These are phyloP conservation scores for Eucalyptus regnans DNA, from an alignment of 345 rosid species.

Conservation along the genomic window DNA sequence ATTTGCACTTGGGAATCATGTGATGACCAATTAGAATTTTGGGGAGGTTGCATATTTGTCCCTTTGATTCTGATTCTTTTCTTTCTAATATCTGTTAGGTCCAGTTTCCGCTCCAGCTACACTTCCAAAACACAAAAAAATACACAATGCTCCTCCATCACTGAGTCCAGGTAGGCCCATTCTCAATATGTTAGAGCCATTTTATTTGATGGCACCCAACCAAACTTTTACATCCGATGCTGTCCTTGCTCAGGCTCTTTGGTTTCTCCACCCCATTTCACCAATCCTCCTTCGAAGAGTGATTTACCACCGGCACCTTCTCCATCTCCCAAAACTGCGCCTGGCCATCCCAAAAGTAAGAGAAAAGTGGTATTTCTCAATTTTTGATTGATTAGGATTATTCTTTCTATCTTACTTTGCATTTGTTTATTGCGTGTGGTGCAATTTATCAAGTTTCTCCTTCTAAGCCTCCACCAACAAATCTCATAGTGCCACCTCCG, in stretches of 20 bases:
- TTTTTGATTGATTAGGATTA: not conserved
- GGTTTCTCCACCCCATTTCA: constrained; percentile 15
- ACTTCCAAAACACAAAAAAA: constrained; percentile 11
- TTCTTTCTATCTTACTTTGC: constrained; percentile 2
- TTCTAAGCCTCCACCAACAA: constrained; percentile 24
- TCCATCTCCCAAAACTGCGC: constrained; percentile 31
- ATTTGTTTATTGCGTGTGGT: constrained; percentile 7
- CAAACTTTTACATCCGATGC: not conserved
- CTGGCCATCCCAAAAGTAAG: constrained; percentile 31
- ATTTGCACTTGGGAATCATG: not conserved
- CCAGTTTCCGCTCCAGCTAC: constrained; percentile 21
- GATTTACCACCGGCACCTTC: constrained; percentile 34
- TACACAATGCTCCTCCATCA: constrained; percentile 38
- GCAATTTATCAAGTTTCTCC: constrained; percentile 24
- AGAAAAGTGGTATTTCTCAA: not conserved
- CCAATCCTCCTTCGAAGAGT: constrained; percentile 17
- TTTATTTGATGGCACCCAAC: not conserved
- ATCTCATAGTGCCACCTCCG: constrained; percentile 38
- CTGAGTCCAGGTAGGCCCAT: constrained; percentile 26
- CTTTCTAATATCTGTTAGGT: constrained; percentile 20
- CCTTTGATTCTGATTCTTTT: not conserved
- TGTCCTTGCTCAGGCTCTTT: constrained; percentile 13
- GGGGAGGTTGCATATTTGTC: not conserved
- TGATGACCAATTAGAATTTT: not conserved
- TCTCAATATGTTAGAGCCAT: not conserved